A percentile compares a stretch with the other conserved stretches of the same genome.
Evolutionary conservation across 148 eudicot species (phyloP).

Genomic region (Silene conica): DNA sequence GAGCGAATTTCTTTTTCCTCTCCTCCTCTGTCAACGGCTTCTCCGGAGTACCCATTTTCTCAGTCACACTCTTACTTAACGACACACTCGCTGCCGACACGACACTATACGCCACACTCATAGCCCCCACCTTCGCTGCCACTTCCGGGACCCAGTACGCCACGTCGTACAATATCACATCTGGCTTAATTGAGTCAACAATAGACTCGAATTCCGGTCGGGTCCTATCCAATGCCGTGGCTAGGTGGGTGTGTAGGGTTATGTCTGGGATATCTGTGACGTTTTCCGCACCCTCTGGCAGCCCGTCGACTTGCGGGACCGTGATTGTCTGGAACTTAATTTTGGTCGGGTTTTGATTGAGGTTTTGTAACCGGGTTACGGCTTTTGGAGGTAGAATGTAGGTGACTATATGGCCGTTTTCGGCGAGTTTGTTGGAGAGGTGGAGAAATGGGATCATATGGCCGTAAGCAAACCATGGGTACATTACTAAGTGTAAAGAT

Average conservation of each 20-base stretch:
- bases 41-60: not conserved
- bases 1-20: not conserved
- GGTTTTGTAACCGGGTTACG: not conserved
- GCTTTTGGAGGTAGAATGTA: slow-evolving; percentile 8
- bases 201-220: slow-evolving; percentile 14
- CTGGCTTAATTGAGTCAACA: not conserved
- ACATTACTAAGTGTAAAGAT: slow-evolving; percentile 1
- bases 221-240: slow-evolving; percentile 4
- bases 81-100: slow-evolving; percentile 1
- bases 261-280: slow-evolving; percentile 2
- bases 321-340: too few species aligned
- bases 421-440: slow-evolving; percentile 9
- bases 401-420: slow-evolving; percentile 3
- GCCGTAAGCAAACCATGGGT: slow-evolving; percentile 19
- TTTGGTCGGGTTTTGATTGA: not conserved
- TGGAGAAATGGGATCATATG: slow-evolving; percentile 17
- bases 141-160: slow-evolving; percentile 5
- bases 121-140: slow-evolving; percentile 6
- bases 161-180: slow-evolving; percentile 8
- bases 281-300: too few species aligned
- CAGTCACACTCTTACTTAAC: slow-evolving; percentile 1
- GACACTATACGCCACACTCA: slow-evolving; percentile 1
- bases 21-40: not conserved
- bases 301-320: too few species aligned
- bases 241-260: not conserved